Evolutionary conservation across 1,284 basidiomycete species (phyloP), one percentile per base, ranked within the genome.

Genomic region (Coniferiporia weirii): DNA sequence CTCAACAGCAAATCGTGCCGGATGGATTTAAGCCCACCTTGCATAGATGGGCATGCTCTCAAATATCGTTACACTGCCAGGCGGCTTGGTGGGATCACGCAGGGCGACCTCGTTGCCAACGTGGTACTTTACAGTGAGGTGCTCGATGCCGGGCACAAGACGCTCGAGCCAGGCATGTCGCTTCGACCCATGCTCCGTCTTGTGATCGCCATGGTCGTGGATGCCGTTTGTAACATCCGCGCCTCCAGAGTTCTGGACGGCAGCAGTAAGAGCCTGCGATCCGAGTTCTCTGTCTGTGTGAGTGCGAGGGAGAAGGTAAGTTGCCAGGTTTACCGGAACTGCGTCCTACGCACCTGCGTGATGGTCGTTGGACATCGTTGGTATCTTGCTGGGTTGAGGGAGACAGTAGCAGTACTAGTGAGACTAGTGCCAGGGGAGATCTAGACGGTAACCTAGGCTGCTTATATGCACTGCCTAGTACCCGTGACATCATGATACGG

Each of bases 11-110:
- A 9, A 22, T 44, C n/a, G 10, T 17, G 13, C 6, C 4, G 13
- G 8, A n/a, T 17, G 8, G 9, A 8, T n/a, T 47, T 1, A 8
- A 32, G 64, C 70, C 55, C 59, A 79, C 73, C 78, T 75, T 15
- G 82, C 80, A 72, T 90, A 92, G 38, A 92, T 77, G 0, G 89
- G 89, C 90, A 93, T 93, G 56, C 79, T 82, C 72, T 93, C 91
- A 62, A 91, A 91, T 64, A 87, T 76, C 67, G 79, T 78, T 69
- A 84, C 76, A 1, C 80, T 58, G 15, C 61, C 61, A 1, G 61
- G 61, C 43, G 61, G 57, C 38, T 62, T 59, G 5, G 46, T 80
- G 0, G 83, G 80, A 7, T 72, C 71, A 17, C 89, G 76, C 48
- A 87, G 76, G 32, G 81, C 71, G 27, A 89, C 85, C 68, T 75